Evolutionary conservation across 192 early-diverging fungal species (phyloP), one percentile per base, ranked within the genome.

Genomic region (Jimgerdemannia flammicorona): DNA sequence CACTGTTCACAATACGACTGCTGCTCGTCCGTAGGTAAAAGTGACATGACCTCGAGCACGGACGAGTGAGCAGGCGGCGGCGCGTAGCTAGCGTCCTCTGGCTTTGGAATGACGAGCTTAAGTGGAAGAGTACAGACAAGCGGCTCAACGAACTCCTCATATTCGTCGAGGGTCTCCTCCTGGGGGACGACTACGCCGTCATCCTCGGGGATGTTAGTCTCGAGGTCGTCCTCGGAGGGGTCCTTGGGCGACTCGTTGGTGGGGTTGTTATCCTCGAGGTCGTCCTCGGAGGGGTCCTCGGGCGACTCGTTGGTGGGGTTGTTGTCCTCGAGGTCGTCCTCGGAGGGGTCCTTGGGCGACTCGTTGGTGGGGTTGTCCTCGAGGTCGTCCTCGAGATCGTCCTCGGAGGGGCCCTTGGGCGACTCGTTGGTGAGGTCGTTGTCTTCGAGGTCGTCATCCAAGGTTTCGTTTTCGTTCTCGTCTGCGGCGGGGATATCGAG

Each of bases 61-160:
- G 66, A 59, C 3, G 18, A 20, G n/a, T 80, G 67, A 41, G 75
- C 71, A 9, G 75, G 54, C 14, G 79, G 75, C 64, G 79, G 79
- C 20, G 75, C 76, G 44, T 80, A 80, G 40, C 65, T 77, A 3
- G 72, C 79, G 67, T 80, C 79, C 7, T 66, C 69, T 64, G 70
- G 70, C 4, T 68, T 63, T 18, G 79, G 75, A 63, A 80, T 76
- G 7, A 39, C 20, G 3, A 80, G 59, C 7, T 20, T 14, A 3
- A 39, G 43, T 3, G 79, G 79, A 17, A 80, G 70, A 40, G 44
- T 39, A 18, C 79, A 80, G 49, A 59, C 49, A 14, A 59, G 49
- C 8, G 49, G 49, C 49, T 59, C 49, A 29, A 29, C 29, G 29
- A 29, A 29, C 29, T 29, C 29, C 29, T 29, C 29, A 29, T 29